Conservation (phyloP, 768 basidiomycete genomes). For the Pulveroboletus frians region DNA sequence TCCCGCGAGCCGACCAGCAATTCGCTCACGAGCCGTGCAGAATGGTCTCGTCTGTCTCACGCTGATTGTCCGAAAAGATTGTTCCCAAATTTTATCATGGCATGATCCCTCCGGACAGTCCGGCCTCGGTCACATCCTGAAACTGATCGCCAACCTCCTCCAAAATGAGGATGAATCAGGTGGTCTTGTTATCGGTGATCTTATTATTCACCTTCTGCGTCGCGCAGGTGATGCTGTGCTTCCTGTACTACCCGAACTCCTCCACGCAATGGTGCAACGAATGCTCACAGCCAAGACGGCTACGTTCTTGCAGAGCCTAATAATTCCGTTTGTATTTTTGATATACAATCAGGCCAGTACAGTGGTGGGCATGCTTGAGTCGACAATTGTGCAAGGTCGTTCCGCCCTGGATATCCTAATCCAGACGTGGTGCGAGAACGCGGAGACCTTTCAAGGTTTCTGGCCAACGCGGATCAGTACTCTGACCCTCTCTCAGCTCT, state of each 20-base stretch:
- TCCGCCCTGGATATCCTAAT: conserved; percentile 84
- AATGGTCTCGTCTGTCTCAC: conserved; percentile 82
- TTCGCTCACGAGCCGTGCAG: conserved; percentile 35
- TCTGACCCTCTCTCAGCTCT: conserved; percentile 74
- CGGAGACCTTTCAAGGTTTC: conserved; percentile 90
- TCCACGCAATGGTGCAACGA: conserved; percentile 76
- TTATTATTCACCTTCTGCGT: conserved; percentile 89
- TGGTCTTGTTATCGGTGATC: conserved; percentile 88
- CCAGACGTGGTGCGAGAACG: conserved; percentile 91
- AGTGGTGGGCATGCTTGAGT: conserved; percentile 72
- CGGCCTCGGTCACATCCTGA: conserved; percentile 72
- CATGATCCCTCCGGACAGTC: conserved; percentile 56
- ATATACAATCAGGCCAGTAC: conserved; percentile 82
- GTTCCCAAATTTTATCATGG: conserved; percentile 76
- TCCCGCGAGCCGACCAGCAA: background rate
- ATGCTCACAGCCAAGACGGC: conserved; percentile 86
- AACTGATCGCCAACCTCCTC: conserved; percentile 72
- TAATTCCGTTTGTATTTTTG: conserved; percentile 91
- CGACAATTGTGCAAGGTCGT: conserved; percentile 52
- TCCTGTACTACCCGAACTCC: conserved; percentile 80
- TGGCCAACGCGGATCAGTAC: conserved; percentile 88
- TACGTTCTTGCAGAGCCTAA: conserved; percentile 86
- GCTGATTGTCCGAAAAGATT: conserved; percentile 81
- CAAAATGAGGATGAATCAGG: conserved; percentile 84
- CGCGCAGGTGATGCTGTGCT: conserved; percentile 75